Evolutionary conservation across 805 yeast genomes (phyloP).

Genomic region (Schwanniomyces vanrijiae): DNA sequence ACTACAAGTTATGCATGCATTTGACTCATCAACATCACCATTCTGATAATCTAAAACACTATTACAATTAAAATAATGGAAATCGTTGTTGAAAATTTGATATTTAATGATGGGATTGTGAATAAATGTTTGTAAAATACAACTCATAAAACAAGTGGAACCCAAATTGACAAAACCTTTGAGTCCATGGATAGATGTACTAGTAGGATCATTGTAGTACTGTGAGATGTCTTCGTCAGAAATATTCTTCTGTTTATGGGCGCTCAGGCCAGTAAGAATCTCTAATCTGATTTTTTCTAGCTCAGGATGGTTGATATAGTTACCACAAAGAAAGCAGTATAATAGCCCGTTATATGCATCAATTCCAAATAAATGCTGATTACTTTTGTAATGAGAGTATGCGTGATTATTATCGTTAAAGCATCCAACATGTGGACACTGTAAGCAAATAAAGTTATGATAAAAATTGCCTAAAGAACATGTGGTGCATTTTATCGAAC

Average conservation of each 20-base stretch:
- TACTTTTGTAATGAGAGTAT: conserved; percentile 28
- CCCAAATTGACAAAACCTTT: conserved; percentile 93
- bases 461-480: conserved; percentile 45
- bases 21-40: conserved; percentile 24
- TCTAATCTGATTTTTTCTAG: conserved; percentile 52
- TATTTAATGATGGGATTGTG: conserved; percentile 88
- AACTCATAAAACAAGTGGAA: conserved; percentile 95
- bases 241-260: conserved; percentile 9
- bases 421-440: conserved; percentile 79
- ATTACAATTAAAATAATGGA: conserved; percentile 58
- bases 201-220: conserved; percentile 39
- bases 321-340: conserved; percentile 77
- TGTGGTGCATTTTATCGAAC: conserved; percentile 50
- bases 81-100: conserved; percentile 69
- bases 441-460: conserved; percentile 62
- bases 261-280: conserved; percentile 10
- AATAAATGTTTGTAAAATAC: conserved; percentile 81
- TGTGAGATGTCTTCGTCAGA: conserved; percentile 2
- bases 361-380: conserved; percentile 45
- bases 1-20: conserved; percentile 79
- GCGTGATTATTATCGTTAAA: conserved; percentile 41
- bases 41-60: conserved; percentile 19
- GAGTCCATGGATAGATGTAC: conserved; percentile 70
- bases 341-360: conserved; percentile 67
- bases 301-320: conserved; percentile 62